Evolutionary conservation across 2,329 filamentous ascomycete species (phyloP).

Genomic region (Coniochaeta sp.): DNA sequence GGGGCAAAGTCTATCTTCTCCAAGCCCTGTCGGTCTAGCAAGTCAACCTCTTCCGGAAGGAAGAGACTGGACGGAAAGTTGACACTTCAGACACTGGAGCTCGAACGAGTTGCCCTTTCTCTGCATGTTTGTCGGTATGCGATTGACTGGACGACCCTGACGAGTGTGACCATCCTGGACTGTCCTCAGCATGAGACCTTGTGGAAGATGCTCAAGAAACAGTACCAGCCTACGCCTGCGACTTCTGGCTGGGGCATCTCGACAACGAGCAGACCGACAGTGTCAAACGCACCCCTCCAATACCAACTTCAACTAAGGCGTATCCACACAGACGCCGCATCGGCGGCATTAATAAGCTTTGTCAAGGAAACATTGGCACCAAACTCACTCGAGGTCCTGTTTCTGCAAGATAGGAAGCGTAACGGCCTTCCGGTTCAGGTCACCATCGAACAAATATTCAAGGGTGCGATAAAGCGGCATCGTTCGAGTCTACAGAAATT

Average conservation of each 20-base stretch:
- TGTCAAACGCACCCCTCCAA: slow-evolving; percentile 29
- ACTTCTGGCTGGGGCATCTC: slow-evolving; percentile 17
- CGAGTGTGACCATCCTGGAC: slow-evolving; percentile 64
- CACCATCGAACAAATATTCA: slow-evolving; percentile 63
- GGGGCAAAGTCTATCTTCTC: neutral
- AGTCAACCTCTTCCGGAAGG: neutral
- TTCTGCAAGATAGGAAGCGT: slow-evolving; percentile 59
- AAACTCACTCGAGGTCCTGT: slow-evolving; percentile 71
- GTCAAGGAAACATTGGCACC: slow-evolving; percentile 71
- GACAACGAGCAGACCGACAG: slow-evolving; percentile 15
- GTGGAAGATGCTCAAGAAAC: slow-evolving; percentile 64
- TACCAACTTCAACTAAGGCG: slow-evolving; percentile 63
- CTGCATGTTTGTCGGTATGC: slow-evolving; percentile 61
- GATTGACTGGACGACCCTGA: slow-evolving; percentile 68
- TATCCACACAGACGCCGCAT: slow-evolving; percentile 68
- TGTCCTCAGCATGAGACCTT: slow-evolving; percentile 67
- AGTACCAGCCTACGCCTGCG: slow-evolving; percentile 40
- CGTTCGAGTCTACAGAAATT: slow-evolving; percentile 63
- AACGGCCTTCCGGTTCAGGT: slow-evolving; percentile 41
- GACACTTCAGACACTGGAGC: slow-evolving; percentile 61
- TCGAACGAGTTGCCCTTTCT: slow-evolving; percentile 69
- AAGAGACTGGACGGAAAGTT: slow-evolving; percentile 49
- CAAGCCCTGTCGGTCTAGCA: slow-evolving; percentile 4
- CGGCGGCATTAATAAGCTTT: slow-evolving; percentile 61
- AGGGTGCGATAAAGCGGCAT: slow-evolving; percentile 62